Percentiles rank a stretch among this genome's conserved stretches.
These are phyloP conservation scores for Sungouiozyma intestinalis DNA, from an alignment of 805 yeast genomes.

Conservation along the genomic window DNA sequence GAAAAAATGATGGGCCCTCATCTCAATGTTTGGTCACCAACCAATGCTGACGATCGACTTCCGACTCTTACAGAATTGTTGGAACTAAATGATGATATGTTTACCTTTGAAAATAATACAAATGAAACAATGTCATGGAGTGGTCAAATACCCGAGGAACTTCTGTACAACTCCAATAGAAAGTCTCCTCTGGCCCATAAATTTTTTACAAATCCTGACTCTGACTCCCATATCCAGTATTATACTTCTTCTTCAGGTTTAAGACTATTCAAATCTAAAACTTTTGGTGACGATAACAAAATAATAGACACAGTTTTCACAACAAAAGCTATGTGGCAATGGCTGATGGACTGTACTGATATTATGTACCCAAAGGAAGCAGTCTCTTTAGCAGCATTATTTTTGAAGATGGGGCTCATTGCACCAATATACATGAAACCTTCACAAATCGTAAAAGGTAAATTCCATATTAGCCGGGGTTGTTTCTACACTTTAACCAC, in stretches of 20 bases:
- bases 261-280: conserved; percentile 40
- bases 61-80: conserved; percentile 30
- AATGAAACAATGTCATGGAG: conserved; percentile 7
- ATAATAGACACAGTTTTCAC: conserved; percentile 42
- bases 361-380: conserved; percentile 45
- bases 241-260: conserved; percentile 59
- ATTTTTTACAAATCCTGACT: conserved; percentile 81
- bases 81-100: conserved; percentile 25
- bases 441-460: conserved; percentile 23
- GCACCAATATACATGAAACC: conserved; percentile 33
- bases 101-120: conserved; percentile 25
- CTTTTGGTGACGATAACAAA: conserved; percentile 23
- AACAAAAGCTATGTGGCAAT: conserved; percentile 73
- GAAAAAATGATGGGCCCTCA: conserved; percentile 47
- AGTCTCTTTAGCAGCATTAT: conserved; percentile 38
- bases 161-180: conserved; percentile 16
- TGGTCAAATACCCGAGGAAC: conserved; percentile 6
- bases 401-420: conserved; percentile 39
- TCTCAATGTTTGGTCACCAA: conserved; percentile 65
- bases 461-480: conserved; percentile 29
- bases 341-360: conserved; percentile 88
- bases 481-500: conserved; percentile 36
- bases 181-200: conserved; percentile 62
- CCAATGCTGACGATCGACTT: conserved; percentile 39
- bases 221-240: conserved; percentile 72